Evolutionary conservation across 306 rosid species (phyloP).

Genomic region (Trifolium pratense): DNA sequence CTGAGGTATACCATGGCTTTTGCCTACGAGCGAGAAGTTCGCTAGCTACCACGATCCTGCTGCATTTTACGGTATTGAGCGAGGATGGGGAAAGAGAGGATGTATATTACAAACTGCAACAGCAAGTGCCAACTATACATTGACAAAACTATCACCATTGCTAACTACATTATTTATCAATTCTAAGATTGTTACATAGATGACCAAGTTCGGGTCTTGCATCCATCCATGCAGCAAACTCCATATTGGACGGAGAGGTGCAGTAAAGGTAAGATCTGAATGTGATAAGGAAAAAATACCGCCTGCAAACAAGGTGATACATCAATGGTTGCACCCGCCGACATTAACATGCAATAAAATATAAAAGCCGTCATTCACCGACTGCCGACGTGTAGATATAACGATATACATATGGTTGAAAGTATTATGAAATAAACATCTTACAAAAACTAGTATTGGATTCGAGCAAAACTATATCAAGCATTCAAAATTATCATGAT

Average conservation of each 20-base stretch:
- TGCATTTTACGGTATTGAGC: not conserved
- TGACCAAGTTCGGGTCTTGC: constrained; percentile 97
- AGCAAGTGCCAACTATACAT: constrained; percentile 51
- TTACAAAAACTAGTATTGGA: not conserved
- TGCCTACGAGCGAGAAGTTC: constrained; percentile 12
- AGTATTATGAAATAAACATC: constrained; percentile 15
- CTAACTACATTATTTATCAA: constrained; percentile 61
- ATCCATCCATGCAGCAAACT: constrained; percentile 77
- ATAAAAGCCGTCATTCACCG: not conserved
- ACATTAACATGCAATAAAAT: constrained; percentile 3
- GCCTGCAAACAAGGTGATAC: constrained; percentile 51
- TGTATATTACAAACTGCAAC: constrained; percentile 20
- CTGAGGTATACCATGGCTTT: constrained; percentile 19
- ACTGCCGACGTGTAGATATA: not conserved
- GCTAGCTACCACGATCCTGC: not conserved
- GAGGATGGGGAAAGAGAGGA: not conserved
- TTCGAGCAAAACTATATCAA: constrained; percentile 23
- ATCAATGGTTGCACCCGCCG: not conserved
- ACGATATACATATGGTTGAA: not conserved
- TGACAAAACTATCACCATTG: constrained; percentile 37
- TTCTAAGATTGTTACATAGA: constrained; percentile 82
- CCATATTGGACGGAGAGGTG: constrained; percentile 52
- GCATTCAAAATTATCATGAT: not conserved
- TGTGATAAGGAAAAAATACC: constrained; percentile 80
- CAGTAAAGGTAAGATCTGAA: constrained; percentile 85